Evolutionary conservation across 805 yeast species (phyloP).

Genomic region (Wickerhamia fluorescens): DNA sequence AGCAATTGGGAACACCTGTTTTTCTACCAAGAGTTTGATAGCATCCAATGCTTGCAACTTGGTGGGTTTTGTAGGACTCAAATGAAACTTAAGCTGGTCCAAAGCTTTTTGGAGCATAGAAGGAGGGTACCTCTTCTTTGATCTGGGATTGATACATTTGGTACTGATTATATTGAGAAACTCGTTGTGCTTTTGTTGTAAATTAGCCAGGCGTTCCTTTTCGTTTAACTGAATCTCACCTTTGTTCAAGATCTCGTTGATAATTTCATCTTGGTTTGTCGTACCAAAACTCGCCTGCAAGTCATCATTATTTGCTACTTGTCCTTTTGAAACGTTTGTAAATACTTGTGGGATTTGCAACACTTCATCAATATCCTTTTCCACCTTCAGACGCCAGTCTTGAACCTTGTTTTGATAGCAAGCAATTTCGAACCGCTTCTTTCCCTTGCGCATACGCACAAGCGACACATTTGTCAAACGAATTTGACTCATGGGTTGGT

Average conservation of each 20-base stretch:
- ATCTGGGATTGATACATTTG: slow-evolving; percentile 85
- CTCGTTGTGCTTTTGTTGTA: slow-evolving; percentile 71
- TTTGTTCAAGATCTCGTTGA: slow-evolving; percentile 74
- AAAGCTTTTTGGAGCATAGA: slow-evolving; percentile 88
- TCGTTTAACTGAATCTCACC: slow-evolving; percentile 95
- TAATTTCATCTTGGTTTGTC: slow-evolving; percentile 65
- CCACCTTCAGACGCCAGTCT: slow-evolving; percentile 84
- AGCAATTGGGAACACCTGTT: slow-evolving; percentile 86
- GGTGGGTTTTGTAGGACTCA: slow-evolving; percentile 65
- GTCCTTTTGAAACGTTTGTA: slow-evolving; percentile 88
- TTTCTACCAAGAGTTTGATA: slow-evolving; percentile 64
- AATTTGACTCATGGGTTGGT: slow-evolving; percentile 86
- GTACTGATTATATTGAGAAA: slow-evolving; percentile 77
- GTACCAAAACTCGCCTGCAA: slow-evolving; percentile 66
- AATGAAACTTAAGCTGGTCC: slow-evolving; percentile 69
- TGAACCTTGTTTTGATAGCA: slow-evolving; percentile 97
- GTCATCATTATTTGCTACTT: slow-evolving; percentile 84
- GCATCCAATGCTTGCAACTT: slow-evolving; percentile 91
- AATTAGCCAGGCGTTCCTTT: slow-evolving; percentile 77
- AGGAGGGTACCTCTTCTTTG: slow-evolving; percentile 89
- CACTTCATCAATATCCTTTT: slow-evolving; percentile 92
- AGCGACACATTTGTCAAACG: slow-evolving; percentile 90
- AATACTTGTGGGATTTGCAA: slow-evolving; percentile 94
- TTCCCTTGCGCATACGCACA: slow-evolving; percentile 85
- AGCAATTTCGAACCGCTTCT: slow-evolving; percentile 88